Evolutionary conservation across 73 alveolate genomes (phyloP).

Genomic region (Urostyla sp.): DNA sequence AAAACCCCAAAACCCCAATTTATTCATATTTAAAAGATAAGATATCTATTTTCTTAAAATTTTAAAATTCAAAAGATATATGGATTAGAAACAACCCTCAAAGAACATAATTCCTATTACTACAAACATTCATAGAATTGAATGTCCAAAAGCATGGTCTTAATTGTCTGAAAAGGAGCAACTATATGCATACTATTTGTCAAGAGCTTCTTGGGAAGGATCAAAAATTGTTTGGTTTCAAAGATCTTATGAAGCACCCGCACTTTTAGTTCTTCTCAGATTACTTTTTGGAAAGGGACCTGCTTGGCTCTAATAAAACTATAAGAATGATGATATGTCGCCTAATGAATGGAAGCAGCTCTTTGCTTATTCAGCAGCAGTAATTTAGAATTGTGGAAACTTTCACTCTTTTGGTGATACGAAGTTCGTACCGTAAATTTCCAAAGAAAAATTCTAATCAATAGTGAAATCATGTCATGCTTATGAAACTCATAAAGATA

Average conservation of each 20-base stretch:
- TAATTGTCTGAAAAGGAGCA: conserved; percentile 85
- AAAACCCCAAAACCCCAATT: conserved; percentile 29
- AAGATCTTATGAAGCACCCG: conserved; percentile 97
- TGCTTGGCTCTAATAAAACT: conserved; percentile 59
- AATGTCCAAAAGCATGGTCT: conserved; percentile 52
- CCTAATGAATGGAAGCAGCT: conserved; percentile 71
- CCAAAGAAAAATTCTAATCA: conserved; percentile 58
- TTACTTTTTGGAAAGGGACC: conserved; percentile 76
- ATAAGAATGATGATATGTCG: conserved; percentile 45
- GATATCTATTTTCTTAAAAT: not conserved
- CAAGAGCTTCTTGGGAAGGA: conserved; percentile 98
- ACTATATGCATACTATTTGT: conserved; percentile 91
- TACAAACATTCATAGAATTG: conserved; percentile 39
- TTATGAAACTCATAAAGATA: conserved; percentile 59
- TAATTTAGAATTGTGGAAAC: conserved; percentile 83
- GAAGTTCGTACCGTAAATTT: conserved; percentile 86
- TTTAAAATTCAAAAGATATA: not conserved
- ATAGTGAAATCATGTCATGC: conserved; percentile 47
- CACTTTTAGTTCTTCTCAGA: conserved; percentile 92
- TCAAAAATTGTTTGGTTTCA: conserved; percentile 91
- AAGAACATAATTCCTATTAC: conserved; percentile 45
- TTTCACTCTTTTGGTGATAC: conserved; percentile 88
- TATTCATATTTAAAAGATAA: not conserved
- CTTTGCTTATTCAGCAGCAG: conserved; percentile 79
- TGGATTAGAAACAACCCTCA: conserved; percentile 21